Base-by-base conservation (phyloP, 805 yeast species). In the Saccharomyces mikatae region DNA sequence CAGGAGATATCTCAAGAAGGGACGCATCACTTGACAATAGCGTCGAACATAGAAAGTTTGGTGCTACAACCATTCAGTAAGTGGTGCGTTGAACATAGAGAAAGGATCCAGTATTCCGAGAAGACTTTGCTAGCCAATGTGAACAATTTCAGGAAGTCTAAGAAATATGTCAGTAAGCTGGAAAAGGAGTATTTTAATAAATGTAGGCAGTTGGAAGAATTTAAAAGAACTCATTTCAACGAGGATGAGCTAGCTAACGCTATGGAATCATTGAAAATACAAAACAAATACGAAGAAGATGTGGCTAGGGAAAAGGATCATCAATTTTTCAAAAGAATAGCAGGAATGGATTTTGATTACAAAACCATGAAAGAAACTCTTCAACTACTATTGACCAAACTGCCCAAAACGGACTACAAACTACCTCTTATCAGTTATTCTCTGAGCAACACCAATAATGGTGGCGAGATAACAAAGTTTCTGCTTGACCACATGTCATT, bases 171-270 rank as follows among this genome's bases (percentile, higher is more conserved):
- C 52, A 76, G 77, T 59, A 74, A 79, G 58, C 62, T 75, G 47
- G 89, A 83, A 66, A 83, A 80, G 68, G 79, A 78, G 54, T 89
- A 89, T 67, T 87, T 86, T 75, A 86, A 83, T 69, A 86, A 84
- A 65, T 87, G 94, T 68, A 74, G 95, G 51, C 72, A 81, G 56
- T 74, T 86, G 52, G 96, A 88, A 66, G 88, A 85, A 54, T 77
- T 81, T 54, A 70, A 61, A 50, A 59, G 62, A 50, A 47, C 60
- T 6, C 56, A 62, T 9, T 58, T 62, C 51, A 62, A 61, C n/a
- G 65, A 64, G 1, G 67, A 60, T 4, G 62, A 60, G 41, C 54
- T 66, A 17, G 41, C 32, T 2, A 48, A 55, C 8, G 68, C 70
- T 11, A 61, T 66, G 62, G 53, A 58, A 21, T 52, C 62, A 2